Evolutionary conservation across 768 basidiomycete genomes (phyloP), one percentile per base, ranked within the genome.

Genomic region (Kwoniella bestiolae): DNA sequence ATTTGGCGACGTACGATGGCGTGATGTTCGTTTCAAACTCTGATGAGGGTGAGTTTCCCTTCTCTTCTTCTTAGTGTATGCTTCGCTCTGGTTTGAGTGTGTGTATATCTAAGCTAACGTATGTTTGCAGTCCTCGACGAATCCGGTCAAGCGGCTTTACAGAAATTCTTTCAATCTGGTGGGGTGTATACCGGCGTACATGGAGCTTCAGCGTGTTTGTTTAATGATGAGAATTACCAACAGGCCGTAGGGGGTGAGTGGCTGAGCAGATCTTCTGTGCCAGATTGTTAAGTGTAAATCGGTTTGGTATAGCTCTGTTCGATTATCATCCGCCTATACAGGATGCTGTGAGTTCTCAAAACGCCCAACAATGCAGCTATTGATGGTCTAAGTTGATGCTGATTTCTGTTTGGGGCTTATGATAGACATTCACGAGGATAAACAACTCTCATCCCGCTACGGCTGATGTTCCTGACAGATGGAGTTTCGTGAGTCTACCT

Each of bases 111-210:
- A 41, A 16, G 38, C 12, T 41, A 2, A 41, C 14, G 38, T 38
- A 21, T 6, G 21, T 26, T 34, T 28, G 28, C 8, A 88, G 89
- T 91, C 45, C 84, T 91, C 29, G 87, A 88, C 71, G 83, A 83
- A 21, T 63, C 80, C 5, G 87, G 88, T 25, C 86, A 88, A 73
- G 79, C 82, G 1, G 89, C 89, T 0, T 84, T 91, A 60, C 85
- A 88, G 65, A 85, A 73, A 12, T 91, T 88, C 78, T 80, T 91
- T 46, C 85, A 89, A 70, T 75, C 82, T 2, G 90, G 90, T 61
- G 90, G 90, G 0, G 89, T 87, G 63, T 90, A 89, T 67, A 82
- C 89, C 41, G 90, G 85, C 2, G 82, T 91, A 32, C 90, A 91
- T 76, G 84, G 88, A 49, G 86, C 87, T 7, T 85, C 86, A 1